Conservation (phyloP, 306 rosid genomes). For the Mucuna pruriens region DNA sequence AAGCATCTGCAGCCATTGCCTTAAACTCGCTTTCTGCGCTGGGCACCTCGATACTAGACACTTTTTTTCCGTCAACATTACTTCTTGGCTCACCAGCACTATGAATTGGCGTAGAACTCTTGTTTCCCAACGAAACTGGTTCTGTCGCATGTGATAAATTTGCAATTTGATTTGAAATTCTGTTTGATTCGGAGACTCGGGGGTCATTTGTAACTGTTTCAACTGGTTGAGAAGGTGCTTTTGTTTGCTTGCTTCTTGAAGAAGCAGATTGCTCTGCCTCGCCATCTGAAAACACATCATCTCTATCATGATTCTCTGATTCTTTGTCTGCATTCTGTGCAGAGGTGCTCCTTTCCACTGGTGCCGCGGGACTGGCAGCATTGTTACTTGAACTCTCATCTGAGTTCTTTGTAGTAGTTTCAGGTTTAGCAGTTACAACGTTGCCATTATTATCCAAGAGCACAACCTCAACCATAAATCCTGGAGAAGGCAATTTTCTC, state of each 20-base stretch:
- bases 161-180: constrained; percentile 54
- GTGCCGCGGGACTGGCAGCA: constrained; percentile 50
- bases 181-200: constrained; percentile 51
- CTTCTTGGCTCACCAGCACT: constrained; percentile 55
- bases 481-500: constrained; percentile 97
- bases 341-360: constrained; percentile 45
- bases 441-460: constrained; percentile 64
- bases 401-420: constrained; percentile 51
- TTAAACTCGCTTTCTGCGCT: constrained; percentile 87
- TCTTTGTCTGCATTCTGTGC: constrained; percentile 49
- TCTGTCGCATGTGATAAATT: constrained; percentile 65
- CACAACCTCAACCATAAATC: constrained; percentile 93
- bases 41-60: constrained; percentile 48
- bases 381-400: constrained; percentile 74
- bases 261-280: constrained; percentile 75
- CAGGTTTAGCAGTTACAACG: constrained; percentile 50
- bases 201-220: constrained; percentile 45
- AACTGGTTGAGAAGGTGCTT: constrained; percentile 49
- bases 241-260: constrained; percentile 68
- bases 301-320: constrained; percentile 58
- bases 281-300: constrained; percentile 89
- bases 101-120: constrained; percentile 40
- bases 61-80: constrained; percentile 47
- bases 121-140: constrained; percentile 69
- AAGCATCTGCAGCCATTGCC: constrained; percentile 99